Base-by-base conservation (phyloP, 225 moss, liverwort and hornwort species). In the Straminergon stramineum region DNA sequence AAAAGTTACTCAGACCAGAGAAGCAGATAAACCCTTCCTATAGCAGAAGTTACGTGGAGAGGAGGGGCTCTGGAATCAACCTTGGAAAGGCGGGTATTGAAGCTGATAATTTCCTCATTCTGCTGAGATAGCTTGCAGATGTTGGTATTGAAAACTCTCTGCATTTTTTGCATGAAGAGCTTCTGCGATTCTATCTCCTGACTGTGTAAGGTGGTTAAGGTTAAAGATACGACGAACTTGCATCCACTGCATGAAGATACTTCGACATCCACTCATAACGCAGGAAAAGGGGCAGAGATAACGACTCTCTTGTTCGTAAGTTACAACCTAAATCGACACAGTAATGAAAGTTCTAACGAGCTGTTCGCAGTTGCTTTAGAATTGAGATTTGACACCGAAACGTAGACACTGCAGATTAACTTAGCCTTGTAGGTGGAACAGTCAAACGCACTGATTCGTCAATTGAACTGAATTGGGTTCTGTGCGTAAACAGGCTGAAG, bases 1-100 rank as follows among this genome's bases (percentile, higher is more conserved):
- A 76, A 71, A 74, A 35, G 28, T 17, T 27, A 57, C 41, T 56
- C 20, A 60, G 17, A 81, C 56, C 56, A 84, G 61, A 81, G 51
- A 84, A 66, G n/a, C 37, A 86, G 66, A 64, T 53, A 31, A 57
- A 83, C 68, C 32, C 48, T 84, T 64, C 35, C 48, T 32, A 79
- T 8, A 86, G 51, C 30, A 87, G 56, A 79, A 73, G 32, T 61
- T 45, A 51, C 57, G 27, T 34, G 67, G 24, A 74, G 58, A 53
- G 61, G 75, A 82, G 70, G 79, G 83, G 16, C 45, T 67, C 55
- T 35, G 39, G 68, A 62, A 90, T 68, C 60, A 87, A 95, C 95
- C 93, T 95, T 95, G n/a, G 89, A 91, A 45, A 95, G 93, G 58
- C 95, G 95, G 74, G 86, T 90, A 84, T 95, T 95, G 87, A 92